phyloP scores from a whole-genome alignment of 108 stramenopile species.

The Aurantiochytrium sp. region DNA sequence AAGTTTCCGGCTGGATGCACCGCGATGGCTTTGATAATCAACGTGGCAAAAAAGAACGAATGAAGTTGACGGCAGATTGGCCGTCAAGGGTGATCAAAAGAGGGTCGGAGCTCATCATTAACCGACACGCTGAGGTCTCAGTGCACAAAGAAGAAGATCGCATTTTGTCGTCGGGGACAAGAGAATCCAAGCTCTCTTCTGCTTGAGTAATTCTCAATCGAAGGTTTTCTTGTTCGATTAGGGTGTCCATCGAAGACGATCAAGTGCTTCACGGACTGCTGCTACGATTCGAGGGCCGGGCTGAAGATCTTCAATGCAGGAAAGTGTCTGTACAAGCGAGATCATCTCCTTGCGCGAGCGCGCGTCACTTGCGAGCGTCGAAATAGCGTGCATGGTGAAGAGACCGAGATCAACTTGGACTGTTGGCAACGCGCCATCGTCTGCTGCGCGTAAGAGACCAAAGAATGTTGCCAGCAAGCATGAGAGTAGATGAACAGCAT shows the following conservation, averaged over 20 bases:
- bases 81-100: no score
- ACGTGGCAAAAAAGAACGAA: no score
- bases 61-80: no score
- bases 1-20: no score
- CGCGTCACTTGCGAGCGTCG: neutral
- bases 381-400: neutral
- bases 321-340: neutral
- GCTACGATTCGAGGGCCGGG: neutral
- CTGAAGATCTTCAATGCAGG: neutral
- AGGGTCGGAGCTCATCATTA: no score
- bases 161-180: no score
- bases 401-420: neutral
- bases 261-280: neutral
- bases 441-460: neutral
- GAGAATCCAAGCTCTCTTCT: no score
- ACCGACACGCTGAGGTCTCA: no score
- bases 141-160: no score
- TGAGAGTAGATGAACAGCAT: neutral
- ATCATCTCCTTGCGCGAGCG: neutral
- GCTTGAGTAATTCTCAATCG: no score
- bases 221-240: neutral
- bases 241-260: neutral
- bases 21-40: no score
- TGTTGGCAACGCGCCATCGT: neutral
- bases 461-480: neutral